Evolutionary conservation across 768 basidiomycete species (phyloP).

Genomic region (Filobasidium wieringae): DNA sequence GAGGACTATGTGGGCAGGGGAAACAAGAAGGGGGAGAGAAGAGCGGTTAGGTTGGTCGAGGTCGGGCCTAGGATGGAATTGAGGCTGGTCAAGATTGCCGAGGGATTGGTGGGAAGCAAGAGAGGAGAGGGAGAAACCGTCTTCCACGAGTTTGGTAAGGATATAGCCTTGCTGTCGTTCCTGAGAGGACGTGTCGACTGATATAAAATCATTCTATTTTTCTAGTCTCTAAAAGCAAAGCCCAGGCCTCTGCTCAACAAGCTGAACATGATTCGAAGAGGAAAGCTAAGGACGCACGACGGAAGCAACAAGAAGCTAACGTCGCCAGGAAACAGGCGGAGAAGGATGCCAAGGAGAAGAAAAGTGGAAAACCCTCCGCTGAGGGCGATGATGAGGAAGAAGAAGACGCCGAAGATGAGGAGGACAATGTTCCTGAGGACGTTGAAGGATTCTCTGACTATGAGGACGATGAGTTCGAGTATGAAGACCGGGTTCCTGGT

Average conservation of each 20-base stretch:
- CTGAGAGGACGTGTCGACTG: not conserved
- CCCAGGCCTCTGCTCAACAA: constrained; percentile 55
- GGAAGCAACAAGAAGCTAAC: constrained; percentile 84
- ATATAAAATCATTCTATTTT: constrained; percentile 4
- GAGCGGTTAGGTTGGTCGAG: constrained; percentile 84
- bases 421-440: constrained; percentile 37
- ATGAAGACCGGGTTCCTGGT: constrained; percentile 39
- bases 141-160: constrained; percentile 84
- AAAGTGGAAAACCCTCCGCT: constrained; percentile 7
- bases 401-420: constrained; percentile 34
- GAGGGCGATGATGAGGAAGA: constrained; percentile 27
- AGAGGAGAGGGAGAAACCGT: constrained; percentile 77
- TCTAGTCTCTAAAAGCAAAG: constrained; percentile 78
- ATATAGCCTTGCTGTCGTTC: not conserved
- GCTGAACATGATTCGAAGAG: constrained; percentile 66
- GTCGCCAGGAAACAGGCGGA: constrained; percentile 65
- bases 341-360: constrained; percentile 24
- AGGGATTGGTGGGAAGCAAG: constrained; percentile 67
- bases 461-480: constrained; percentile 40
- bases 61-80: constrained; percentile 93
- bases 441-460: constrained; percentile 41
- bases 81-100: constrained; percentile 79
- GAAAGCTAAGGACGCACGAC: constrained; percentile 59
- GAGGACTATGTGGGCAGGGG: constrained; percentile 91
- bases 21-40: constrained; percentile 79